These are phyloP conservation scores for Debaryomyces fabryi DNA, from an alignment of 1,139 yeast genomes.

Conservation along the genomic window DNA sequence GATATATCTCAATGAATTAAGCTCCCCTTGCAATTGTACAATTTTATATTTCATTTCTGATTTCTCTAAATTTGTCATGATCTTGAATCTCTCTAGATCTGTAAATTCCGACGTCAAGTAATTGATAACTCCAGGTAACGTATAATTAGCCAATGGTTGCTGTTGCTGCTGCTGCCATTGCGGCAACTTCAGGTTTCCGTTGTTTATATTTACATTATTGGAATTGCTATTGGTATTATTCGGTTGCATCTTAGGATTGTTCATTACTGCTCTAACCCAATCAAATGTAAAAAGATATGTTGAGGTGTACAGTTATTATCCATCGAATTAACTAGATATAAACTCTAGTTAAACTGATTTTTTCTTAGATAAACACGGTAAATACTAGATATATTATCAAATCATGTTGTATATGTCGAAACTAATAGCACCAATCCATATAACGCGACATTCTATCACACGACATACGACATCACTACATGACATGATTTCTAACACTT, in stretches of 20 bases:
- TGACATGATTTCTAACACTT: not conserved
- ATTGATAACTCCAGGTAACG: constrained; percentile 67
- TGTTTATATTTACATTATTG: constrained; percentile 1
- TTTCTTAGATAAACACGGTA: not conserved
- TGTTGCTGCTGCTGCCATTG: constrained; percentile 14
- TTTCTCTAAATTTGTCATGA: constrained; percentile 57
- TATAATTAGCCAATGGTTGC: constrained; percentile 41
- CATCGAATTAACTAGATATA: constrained; percentile 1
- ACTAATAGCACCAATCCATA: not conserved
- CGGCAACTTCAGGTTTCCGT: constrained; percentile 4
- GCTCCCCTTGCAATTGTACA: constrained; percentile 56
- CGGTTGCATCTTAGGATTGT: constrained; percentile 1
- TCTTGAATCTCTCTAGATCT: constrained; percentile 57
- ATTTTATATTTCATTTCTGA: constrained; percentile 59
- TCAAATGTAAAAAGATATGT: not conserved
- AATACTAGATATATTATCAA: not conserved
- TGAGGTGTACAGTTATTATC: not conserved
- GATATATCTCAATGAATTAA: constrained; percentile 45
- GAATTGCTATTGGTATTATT: constrained; percentile 1
- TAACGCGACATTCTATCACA: not conserved
- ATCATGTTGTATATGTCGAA: not conserved
- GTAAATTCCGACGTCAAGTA: constrained; percentile 64
- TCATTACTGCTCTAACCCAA: not conserved
- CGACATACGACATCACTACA: not conserved
- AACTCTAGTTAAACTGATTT: not conserved